Evolutionary conservation across 176 grass and related monocot species (phyloP), one percentile per base, ranked within the genome.

Genomic region (Carex littledalei): DNA sequence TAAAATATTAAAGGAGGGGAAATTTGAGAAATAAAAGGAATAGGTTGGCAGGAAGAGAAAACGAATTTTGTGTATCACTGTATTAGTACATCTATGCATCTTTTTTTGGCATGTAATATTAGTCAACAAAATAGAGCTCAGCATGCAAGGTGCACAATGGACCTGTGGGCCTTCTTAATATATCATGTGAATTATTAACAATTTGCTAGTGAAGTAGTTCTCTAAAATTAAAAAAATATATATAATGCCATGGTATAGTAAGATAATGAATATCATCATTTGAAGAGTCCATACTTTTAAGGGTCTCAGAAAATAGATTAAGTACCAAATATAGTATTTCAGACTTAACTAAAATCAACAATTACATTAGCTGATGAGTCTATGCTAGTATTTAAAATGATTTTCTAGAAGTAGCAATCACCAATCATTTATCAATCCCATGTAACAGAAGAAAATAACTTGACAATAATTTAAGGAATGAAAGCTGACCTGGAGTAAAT

Each of bases 401-500:
- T 35, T 68, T 37, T 35, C 65, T 49, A 49, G 11, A 74, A 74
- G 43, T 20, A 52, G 17, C n/a, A 74, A 14, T 22, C n/a, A 74
- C n/a, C n/a, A 49, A 2, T 47, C 24, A 74, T 74, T 50, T 74
- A 49, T 6, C 12, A 47, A 74, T 14, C 43, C 43, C 70, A 50
- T 21, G 10, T 52, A 65, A 24, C 83, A 35, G 24, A 82, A 68
- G 73, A 35, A 35, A 88, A 85, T 73, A 73, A 65, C 81, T 20
- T 55, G 26, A 29, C 21, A 57, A 54, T 37, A 76, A 32, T 26
- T 8, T 15, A 57, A 80, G 29, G 3, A 62, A 2, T 26, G 29
- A 79, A 64, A 90, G 79, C 78, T 73, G 57, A 99, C 96, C 93
- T 99, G 93, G 41, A 94, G 84, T 84, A 95, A 91, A 82, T 99